Percentiles rank a stretch among this genome's conserved stretches.
Evolutionary conservation across 768 basidiomycete species (phyloP).

Genomic region (Mycena indigotica): DNA sequence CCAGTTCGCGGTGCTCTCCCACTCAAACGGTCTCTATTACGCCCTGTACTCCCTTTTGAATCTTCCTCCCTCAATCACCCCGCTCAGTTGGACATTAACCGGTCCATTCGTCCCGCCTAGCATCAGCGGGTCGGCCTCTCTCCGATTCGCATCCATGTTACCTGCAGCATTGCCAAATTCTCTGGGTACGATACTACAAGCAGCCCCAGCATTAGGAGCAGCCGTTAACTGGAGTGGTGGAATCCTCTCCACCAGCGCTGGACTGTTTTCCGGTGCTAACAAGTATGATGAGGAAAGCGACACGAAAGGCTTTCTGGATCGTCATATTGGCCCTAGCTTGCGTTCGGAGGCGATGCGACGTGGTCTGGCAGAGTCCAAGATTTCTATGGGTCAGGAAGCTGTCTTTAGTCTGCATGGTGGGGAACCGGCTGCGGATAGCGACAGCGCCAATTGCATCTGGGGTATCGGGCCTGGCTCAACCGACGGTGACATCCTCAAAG

Average conservation of each 20-base stretch:
- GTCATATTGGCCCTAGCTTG: neutral
- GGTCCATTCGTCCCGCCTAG: constrained; percentile 11
- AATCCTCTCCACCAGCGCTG: constrained; percentile 6
- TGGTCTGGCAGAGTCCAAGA: constrained; percentile 5
- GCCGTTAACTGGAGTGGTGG: constrained; percentile 13
- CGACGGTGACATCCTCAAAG: constrained; percentile 2
- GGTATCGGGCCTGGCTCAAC: constrained; percentile 15
- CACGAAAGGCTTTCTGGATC: constrained; percentile 14
- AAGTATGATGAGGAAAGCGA: constrained; percentile 8
- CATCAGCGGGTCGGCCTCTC: constrained; percentile 13
- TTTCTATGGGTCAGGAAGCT: constrained; percentile 21
- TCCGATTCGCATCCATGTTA: constrained; percentile 13
- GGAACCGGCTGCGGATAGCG: neutral
- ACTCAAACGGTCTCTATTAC: constrained; percentile 23
- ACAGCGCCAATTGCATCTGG: constrained; percentile 4
- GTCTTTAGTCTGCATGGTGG: constrained; percentile 6
- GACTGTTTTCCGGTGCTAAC: neutral
- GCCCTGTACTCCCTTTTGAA: constrained; percentile 17
- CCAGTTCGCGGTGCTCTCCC: constrained; percentile 17
- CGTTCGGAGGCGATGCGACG: constrained; percentile 5
- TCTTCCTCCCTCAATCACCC: constrained; percentile 10
- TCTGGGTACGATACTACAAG: constrained; percentile 13
- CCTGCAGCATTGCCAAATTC: constrained; percentile 14
- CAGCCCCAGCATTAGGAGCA: constrained; percentile 8
- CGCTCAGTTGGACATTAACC: constrained; percentile 12